Evolutionary conservation across 192 early-diverging fungal species (phyloP).

Genomic region (Podila horticola): DNA sequence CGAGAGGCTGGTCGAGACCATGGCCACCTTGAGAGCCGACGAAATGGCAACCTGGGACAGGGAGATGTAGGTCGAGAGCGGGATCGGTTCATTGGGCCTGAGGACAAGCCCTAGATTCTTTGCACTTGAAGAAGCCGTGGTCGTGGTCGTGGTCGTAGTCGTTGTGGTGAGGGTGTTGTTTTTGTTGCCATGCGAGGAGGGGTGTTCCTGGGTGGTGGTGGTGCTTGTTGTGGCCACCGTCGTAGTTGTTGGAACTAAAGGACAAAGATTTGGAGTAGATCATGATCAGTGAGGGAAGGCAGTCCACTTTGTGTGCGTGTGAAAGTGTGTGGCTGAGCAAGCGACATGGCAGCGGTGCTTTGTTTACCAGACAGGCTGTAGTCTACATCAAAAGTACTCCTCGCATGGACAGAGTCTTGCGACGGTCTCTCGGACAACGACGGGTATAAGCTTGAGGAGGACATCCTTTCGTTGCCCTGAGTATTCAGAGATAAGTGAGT

Average conservation of each 20-base stretch:
- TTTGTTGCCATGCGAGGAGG: no score
- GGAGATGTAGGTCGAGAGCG: slow-evolving; percentile 35
- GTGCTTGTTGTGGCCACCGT: background rate
- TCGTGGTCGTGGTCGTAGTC: background rate
- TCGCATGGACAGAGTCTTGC: background rate
- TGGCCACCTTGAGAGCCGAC: slow-evolving; percentile 42
- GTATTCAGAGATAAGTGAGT: background rate
- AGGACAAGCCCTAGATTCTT: background rate
- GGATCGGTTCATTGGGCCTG: slow-evolving; percentile 19
- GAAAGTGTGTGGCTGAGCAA: no score
- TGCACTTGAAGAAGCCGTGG: background rate
- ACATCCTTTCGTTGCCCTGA: background rate
- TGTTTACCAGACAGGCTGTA: background rate
- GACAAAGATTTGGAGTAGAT: background rate
- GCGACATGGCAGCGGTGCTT: no score
- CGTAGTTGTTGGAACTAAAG: background rate
- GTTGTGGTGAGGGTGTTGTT: background rate
- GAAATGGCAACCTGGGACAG: slow-evolving; percentile 39
- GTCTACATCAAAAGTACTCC: slow-evolving; percentile 8
- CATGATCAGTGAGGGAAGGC: background rate
- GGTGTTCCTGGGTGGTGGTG: no score
- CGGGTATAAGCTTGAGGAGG: background rate
- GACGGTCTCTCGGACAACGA: background rate
- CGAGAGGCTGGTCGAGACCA: slow-evolving; percentile 43
- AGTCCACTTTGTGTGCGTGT: background rate